A percentile compares a stretch with the other conserved stretches of the same genome.
phyloP scores from a whole-genome alignment of 129 eudicot genomes.

The Flaveria trinervia region DNA sequence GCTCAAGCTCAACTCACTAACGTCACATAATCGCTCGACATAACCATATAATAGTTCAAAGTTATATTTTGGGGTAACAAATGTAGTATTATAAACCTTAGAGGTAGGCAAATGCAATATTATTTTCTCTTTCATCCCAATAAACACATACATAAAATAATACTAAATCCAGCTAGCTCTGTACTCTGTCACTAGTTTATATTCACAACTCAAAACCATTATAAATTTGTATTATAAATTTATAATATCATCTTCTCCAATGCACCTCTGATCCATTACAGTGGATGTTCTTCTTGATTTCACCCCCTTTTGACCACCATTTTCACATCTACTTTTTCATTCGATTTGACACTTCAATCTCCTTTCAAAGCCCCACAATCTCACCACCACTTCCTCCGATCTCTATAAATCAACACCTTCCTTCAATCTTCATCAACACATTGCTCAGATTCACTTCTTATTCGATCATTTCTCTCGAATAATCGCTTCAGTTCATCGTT shows the following conservation, averaged over 20 bases:
- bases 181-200: conserved; percentile 27
- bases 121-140: conserved; percentile 6
- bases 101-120: conserved; percentile 24
- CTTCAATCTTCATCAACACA: conserved; percentile 11
- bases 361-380: conserved; percentile 8
- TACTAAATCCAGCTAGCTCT: conserved; percentile 33
- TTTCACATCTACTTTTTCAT: conserved; percentile 27
- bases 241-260: neutral
- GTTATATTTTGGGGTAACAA: neutral
- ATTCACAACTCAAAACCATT: conserved; percentile 20
- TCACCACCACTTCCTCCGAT: neutral
- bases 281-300: conserved; percentile 37
- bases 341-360: conserved; percentile 6
- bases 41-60: neutral
- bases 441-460: conserved; percentile 22
- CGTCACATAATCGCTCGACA: neutral
- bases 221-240: neutral
- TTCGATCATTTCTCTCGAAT: neutral
- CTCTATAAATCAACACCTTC: conserved; percentile 41
- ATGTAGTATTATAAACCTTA: neutral
- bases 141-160: neutral
- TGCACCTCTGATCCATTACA: conserved; percentile 17
- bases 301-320: conserved; percentile 39
- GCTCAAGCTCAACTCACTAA: neutral
- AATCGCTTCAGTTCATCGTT: neutral